These are phyloP conservation scores for Parachlorella kessleri DNA, from an alignment of 139 green algal species.

Conservation along the genomic window DNA sequence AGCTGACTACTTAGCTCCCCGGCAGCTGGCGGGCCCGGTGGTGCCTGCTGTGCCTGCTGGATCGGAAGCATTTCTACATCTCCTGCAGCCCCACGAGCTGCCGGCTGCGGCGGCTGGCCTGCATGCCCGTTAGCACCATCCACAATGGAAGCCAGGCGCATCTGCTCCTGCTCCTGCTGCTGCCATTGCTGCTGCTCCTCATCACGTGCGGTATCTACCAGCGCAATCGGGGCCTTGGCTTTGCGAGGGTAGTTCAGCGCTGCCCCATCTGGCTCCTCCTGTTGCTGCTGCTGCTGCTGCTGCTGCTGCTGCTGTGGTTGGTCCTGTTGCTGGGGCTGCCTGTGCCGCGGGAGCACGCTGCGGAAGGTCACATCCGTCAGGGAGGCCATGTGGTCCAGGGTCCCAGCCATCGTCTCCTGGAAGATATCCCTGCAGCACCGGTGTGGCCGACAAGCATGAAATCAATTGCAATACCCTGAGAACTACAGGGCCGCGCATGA, in stretches of 20 bases:
- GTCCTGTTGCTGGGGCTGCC: neutral
- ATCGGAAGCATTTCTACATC: no score
- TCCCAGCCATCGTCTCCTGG: neutral
- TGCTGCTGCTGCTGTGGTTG: neutral
- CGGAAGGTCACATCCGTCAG: neutral
- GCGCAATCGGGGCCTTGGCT: neutral
- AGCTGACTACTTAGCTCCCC: no score
- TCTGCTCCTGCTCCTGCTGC: neutral
- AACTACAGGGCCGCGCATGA: no score
- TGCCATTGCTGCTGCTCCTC: neutral
- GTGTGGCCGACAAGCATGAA: no score
- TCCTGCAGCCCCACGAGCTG: neutral
- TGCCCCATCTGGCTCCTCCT: neutral
- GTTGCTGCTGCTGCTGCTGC: neutral
- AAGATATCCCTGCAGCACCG: constrained; percentile 11
- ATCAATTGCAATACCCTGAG: no score
- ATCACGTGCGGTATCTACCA: no score
- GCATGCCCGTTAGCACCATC: neutral
- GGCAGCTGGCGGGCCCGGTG: no score
- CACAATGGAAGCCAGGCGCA: neutral
- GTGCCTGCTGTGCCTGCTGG: no score
- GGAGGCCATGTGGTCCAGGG: neutral
- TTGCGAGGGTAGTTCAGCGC: neutral
- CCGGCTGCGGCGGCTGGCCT: neutral
- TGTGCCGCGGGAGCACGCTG: neutral